Evolutionary conservation across 2,329 filamentous ascomycete genomes (phyloP).

Genomic region (Pseudogymnoascus sp.): DNA sequence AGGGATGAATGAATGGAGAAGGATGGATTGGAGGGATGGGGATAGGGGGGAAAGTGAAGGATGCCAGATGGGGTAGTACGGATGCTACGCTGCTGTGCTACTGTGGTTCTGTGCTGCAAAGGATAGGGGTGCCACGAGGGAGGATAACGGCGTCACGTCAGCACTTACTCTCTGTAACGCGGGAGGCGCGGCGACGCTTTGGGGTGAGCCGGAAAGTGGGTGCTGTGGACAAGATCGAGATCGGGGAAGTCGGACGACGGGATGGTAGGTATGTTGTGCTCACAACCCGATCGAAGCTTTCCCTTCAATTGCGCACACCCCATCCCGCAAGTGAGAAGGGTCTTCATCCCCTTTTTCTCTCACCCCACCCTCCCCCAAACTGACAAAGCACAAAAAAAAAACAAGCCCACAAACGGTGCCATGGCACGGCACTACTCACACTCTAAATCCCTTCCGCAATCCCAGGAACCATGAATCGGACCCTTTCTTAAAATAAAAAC

Average conservation of each 20-base stretch:
- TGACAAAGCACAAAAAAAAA: not conserved
- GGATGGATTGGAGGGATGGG: not conserved
- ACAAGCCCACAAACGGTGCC: not conserved
- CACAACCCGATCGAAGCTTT: not conserved
- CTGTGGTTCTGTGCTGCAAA: too few species aligned
- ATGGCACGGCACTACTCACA: not conserved
- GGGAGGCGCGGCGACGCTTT: not conserved
- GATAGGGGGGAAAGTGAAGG: not conserved
- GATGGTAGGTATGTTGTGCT: too few species aligned
- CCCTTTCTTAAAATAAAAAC: too few species aligned
- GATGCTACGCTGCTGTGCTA: too few species aligned
- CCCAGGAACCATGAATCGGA: not conserved
- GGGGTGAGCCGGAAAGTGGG: too few species aligned
- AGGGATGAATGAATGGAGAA: not conserved
- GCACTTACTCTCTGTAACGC: not conserved
- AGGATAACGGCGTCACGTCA: not conserved
- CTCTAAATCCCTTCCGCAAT: not conserved
- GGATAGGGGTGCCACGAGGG: not conserved
- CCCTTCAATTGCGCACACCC: not conserved
- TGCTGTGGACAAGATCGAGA: too few species aligned
- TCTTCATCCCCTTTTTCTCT: not conserved
- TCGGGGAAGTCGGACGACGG: too few species aligned
- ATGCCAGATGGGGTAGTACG: too few species aligned
- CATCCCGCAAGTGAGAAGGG: too few species aligned
- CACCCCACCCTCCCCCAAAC: not conserved